Conservation (phyloP, 2,329 filamentous ascomycete species). For the Cyphellophora attinorum region DNA sequence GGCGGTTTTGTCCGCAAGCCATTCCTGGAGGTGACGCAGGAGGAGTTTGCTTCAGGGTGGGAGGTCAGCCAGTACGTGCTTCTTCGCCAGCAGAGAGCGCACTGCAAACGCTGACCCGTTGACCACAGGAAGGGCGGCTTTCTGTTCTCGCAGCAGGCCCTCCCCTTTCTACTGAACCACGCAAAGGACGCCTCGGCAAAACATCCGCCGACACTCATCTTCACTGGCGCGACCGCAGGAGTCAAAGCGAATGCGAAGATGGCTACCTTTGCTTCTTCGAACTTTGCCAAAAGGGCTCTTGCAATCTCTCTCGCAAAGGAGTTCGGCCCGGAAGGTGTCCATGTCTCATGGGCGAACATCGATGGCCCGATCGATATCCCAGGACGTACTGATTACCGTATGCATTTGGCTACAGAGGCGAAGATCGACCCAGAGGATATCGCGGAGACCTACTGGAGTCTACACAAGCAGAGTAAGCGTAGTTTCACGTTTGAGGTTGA, state of each 20-base stretch:
- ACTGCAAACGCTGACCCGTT: too few relatives aligned
- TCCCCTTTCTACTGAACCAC: conserved; percentile 39
- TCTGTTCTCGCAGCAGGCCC: conserved; percentile 38
- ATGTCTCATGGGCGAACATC: conserved; percentile 71
- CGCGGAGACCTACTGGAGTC: conserved; percentile 45
- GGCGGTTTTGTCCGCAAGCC: conserved; percentile 24
- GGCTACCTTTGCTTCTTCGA: conserved; percentile 44
- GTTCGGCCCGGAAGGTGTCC: conserved; percentile 73
- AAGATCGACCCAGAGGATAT: conserved; percentile 28
- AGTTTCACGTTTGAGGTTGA: conserved; percentile 47
- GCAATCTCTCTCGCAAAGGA: conserved; percentile 68
- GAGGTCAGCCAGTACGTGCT: too few relatives aligned
- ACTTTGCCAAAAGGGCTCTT: conserved; percentile 67
- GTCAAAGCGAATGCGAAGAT: conserved; percentile 43
- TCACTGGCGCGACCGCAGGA: conserved; percentile 45
- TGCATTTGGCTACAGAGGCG: conserved; percentile 15
- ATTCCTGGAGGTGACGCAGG: conserved; percentile 19
- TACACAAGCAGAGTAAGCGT: conserved; percentile 42
- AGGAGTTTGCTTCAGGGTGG: too few relatives aligned
- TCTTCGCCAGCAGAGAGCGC: too few relatives aligned
- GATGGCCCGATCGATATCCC: conserved; percentile 79
- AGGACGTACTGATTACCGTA: conserved; percentile 37
- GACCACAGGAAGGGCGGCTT: conserved; percentile 35
- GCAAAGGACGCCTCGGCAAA: conserved; percentile 22
- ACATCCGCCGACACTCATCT: conserved; percentile 43